A percentile compares a stretch with the other conserved stretches of the same genome.
Conservation (phyloP, 1,139 yeast species). For the Groenewaldozyma auringiensis region DNA sequence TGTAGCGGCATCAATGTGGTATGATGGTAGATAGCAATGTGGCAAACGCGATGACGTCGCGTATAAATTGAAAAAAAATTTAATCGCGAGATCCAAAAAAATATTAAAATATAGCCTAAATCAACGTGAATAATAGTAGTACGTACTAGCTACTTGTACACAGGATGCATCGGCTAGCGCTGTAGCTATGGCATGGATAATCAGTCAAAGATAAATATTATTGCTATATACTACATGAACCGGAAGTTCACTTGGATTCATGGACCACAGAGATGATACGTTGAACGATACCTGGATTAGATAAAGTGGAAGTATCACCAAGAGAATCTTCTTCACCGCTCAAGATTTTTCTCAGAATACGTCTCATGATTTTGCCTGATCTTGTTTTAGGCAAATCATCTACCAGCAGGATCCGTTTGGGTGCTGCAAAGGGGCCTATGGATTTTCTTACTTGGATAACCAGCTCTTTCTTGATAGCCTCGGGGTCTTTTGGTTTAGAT, state of each 20-base stretch:
- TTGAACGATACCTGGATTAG: slow-evolving; percentile 80
- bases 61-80: no score
- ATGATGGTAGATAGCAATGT: no score
- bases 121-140: no score
- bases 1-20: slow-evolving; percentile 14
- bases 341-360: slow-evolving; percentile 88
- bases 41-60: no score
- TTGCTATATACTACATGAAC: slow-evolving; percentile 1
- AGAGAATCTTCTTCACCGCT: slow-evolving; percentile 86
- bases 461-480: slow-evolving; percentile 65
- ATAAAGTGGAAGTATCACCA: slow-evolving; percentile 87
- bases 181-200: no score
- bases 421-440: slow-evolving; percentile 98
- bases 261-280: slow-evolving; percentile 47
- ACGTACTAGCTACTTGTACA: no score
- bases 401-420: slow-evolving; percentile 81
- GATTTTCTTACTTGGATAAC: slow-evolving; percentile 83
- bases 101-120: no score
- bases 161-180: no score
- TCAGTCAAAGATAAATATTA: no score
- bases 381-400: slow-evolving; percentile 94
- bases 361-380: slow-evolving; percentile 98
- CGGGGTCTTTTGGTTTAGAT: slow-evolving; percentile 43
- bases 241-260: slow-evolving; percentile 11
- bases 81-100: no score